Conservation (phyloP, 2,329 filamentous ascomycete genomes). For the Aspergillus hortae region DNA sequence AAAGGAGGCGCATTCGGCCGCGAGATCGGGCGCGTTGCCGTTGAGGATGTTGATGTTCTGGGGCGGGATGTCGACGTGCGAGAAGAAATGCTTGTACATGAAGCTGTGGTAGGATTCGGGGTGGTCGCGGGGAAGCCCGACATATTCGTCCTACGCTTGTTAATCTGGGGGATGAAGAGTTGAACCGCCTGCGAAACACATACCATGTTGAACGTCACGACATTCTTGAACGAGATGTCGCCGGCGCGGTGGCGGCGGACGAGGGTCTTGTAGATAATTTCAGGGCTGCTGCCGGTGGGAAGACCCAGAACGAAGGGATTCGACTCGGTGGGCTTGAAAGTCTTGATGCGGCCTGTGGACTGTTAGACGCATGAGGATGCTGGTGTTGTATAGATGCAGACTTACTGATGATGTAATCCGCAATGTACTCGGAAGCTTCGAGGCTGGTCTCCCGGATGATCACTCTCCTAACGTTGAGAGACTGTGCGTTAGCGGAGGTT, state of each 20-base stretch:
- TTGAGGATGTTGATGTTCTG: constrained; percentile 81
- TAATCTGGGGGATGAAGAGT: too few relatives aligned
- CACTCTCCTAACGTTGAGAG: constrained; percentile 61
- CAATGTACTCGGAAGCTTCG: constrained; percentile 70
- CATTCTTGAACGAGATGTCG: constrained; percentile 79
- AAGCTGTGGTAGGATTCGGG: constrained; percentile 85
- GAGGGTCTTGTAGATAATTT: constrained; percentile 72
- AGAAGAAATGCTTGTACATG: constrained; percentile 93
- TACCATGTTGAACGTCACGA: constrained; percentile 91
- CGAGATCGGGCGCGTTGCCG: constrained; percentile 72
- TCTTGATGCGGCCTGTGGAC: constrained; percentile 68
- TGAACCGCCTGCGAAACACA: neutral
- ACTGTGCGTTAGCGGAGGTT: constrained; percentile 9
- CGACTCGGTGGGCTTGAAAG: constrained; percentile 67
- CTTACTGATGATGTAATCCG: constrained; percentile 73
- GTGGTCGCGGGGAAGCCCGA: constrained; percentile 76
- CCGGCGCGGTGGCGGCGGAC: constrained; percentile 49
- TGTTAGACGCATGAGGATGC: neutral
- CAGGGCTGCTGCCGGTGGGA: constrained; percentile 77
- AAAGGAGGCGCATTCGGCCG: constrained; percentile 73
- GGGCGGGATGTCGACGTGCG: constrained; percentile 75
- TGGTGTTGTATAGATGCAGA: neutral
- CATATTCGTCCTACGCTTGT: constrained; percentile 69
- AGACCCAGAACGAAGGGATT: constrained; percentile 79
- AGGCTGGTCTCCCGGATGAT: constrained; percentile 73